Evolutionary conservation across 805 yeast species (phyloP).

Genomic region (Suhomyces emberorum): DNA sequence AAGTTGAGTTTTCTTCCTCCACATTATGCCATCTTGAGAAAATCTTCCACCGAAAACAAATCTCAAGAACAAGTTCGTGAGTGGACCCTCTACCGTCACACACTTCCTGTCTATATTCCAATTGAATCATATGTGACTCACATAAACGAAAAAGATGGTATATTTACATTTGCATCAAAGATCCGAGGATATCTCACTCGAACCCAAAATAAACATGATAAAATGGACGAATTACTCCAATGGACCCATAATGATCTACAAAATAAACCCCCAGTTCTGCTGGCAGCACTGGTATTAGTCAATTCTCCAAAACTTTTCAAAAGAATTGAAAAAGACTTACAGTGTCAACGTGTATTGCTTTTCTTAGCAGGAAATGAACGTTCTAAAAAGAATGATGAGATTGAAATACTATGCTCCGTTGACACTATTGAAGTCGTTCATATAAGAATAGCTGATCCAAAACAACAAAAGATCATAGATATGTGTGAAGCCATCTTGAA

Average conservation of each 20-base stretch:
- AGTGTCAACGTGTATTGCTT: constrained; percentile 21
- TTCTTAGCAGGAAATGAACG: constrained; percentile 6
- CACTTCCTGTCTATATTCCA: constrained; percentile 33
- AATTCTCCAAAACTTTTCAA: constrained; percentile 8
- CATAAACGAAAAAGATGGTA: constrained; percentile 10
- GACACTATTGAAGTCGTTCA: constrained; percentile 14
- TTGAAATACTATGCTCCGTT: too few species aligned
- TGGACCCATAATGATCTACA: too few species aligned
- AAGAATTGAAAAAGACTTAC: constrained; percentile 23
- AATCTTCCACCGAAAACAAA: constrained; percentile 6
- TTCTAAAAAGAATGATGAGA: too few species aligned
- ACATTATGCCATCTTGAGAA: constrained; percentile 46
- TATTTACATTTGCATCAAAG: constrained; percentile 18
- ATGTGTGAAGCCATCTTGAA: constrained; percentile 15
- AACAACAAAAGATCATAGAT: constrained; percentile 2
- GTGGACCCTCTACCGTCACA: constrained; percentile 36
- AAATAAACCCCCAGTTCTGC: too few species aligned
- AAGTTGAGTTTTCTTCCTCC: constrained; percentile 32
- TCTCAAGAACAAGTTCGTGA: constrained; percentile 2
- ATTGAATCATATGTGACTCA: constrained; percentile 14
- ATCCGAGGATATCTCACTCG: constrained; percentile 21
- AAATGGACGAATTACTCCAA: constrained; percentile 20
- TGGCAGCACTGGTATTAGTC: too few species aligned
- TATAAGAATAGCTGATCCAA: constrained; percentile 1
- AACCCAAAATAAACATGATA: constrained; percentile 33